Evolutionary conservation across 345 rosid species (phyloP), one percentile per base, ranked within the genome.

Genomic region (Ricinus communis): DNA sequence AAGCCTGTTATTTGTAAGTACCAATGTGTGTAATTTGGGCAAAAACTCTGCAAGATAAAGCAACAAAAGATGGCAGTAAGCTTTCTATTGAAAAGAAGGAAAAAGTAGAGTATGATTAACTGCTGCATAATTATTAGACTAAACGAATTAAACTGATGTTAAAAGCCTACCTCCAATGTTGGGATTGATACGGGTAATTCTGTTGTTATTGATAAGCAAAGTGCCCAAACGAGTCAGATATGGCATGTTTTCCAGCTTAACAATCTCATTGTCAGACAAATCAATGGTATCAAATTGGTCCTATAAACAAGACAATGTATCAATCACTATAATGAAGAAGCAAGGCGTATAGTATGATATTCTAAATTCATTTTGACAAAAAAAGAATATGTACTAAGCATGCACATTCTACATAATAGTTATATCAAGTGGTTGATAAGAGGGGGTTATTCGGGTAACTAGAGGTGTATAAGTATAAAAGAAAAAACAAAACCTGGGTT

Each of bases 271-370:
- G 72, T 96, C 99, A 8, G 99, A 87, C 77, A 96, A 82, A 86
- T 96, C 99, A 14, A 96, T 63, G 19, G 99, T 96, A 85, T 96
- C 99, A 24, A 96, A 96, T 85, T 96, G 99, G 76, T 96, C 99
- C 99, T 96, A 87, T 16, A 47, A 71, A 73, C 62, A 69, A 77
- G 43, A 25, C 64, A 57, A 30, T 60, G 54, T 31, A 38, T 46
- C 0, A 5, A 40, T 55, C 27, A 68, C 21, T 21, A 25, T 53
- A n/a, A 25, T 15, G 25, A 53, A 41, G 18, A 40, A 10, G 65
- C 46, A 58, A 28, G 50, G 12, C 57, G 49, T 49, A 25, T 22
- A 52, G 49, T 49, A 25, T 22, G 24, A 28, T 10, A 36, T 19
- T 33, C 1, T 60, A 38, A 33, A 31, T 2, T 30, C 7, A 30